Evolutionary conservation across 116 monocot genomes (phyloP), one percentile per base, ranked within the genome.

Genomic region (Zostera marina): DNA sequence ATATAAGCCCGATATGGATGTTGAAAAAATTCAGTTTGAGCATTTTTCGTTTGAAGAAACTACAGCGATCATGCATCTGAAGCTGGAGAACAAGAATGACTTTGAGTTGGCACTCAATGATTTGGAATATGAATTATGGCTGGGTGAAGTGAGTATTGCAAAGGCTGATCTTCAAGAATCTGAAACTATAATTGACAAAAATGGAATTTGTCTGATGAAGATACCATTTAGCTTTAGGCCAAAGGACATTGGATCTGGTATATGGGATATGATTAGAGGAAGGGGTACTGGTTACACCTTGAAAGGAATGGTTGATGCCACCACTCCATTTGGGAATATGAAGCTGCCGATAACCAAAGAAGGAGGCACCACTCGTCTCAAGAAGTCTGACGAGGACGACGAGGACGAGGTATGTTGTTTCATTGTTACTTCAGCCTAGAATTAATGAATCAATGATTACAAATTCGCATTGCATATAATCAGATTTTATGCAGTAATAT

Each of bases 241-340:
- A 3, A 87, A 91, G 68, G 99, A 99, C 49, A 91, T 99, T 60
- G 99, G 91, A 1, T 91, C 91, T 66, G 99, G 83, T 44, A 68
- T 99, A 3, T 99, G 99, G 99, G 99, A 99, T 56, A 99, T 99
- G 87, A 91, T 91, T 26, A 78, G 91, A 63, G 99, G 99, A 60
- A 83, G 68, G 52, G 99, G 99, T 25, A 91, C 84, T 46, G 84
- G 87, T 66, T 91, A 91, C 65, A 63, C 91, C 8, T 77, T 99
- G 19, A 99, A 99, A 63, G 99, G 99, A 54, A 72, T 70, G 22
- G 71, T 99, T 60, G 79, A 99, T 66, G 91, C 74, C 16, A 77
- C 87, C 19, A 91, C 99, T 60, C 99, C 99, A 23, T 61, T 61
- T 61, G 61, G 61, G 12, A 47, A 17, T 15, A 61, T 61, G 61